These are phyloP conservation scores for Apiotrichum sp. DNA, from an alignment of 1,284 basidiomycete genomes.

Conservation along the genomic window DNA sequence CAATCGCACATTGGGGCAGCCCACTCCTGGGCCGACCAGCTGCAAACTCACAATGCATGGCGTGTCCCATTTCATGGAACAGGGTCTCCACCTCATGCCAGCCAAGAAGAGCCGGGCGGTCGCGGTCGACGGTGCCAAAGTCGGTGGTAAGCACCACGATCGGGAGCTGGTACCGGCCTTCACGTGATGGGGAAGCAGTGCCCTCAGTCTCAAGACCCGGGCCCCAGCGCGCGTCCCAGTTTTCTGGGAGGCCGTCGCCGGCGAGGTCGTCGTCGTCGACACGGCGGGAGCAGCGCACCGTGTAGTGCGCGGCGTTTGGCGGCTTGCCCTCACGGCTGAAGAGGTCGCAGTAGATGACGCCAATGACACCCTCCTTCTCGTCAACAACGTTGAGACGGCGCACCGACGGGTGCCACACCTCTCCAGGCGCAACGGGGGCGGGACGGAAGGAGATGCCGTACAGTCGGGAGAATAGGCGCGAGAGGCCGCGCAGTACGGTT, in stretches of 20 bases:
- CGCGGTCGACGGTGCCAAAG: conserved; percentile 61
- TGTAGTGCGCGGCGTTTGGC: conserved; percentile 91
- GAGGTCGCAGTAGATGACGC: conserved; percentile 91
- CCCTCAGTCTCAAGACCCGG: conserved; percentile 39
- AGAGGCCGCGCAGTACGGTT: conserved; percentile 78
- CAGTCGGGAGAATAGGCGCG: conserved; percentile 70
- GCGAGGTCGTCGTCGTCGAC: conserved; percentile 80
- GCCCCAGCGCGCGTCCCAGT: conserved; percentile 39
- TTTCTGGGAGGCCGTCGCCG: conserved; percentile 53
- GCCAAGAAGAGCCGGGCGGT: conserved; percentile 63
- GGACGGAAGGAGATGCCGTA: conserved; percentile 76
- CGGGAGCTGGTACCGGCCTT: conserved; percentile 77
- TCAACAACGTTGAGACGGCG: conserved; percentile 82
- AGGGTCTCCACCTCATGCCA: conserved; percentile 95
- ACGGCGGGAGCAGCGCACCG: conserved; percentile 86
- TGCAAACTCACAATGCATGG: conserved; percentile 82
- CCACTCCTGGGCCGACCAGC: too few relatives aligned
- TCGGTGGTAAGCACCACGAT: conserved; percentile 88
- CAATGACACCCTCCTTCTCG: conserved; percentile 75
- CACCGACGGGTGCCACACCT: conserved; percentile 83
- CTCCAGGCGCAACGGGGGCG: conserved; percentile 61
- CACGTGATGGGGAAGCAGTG: conserved; percentile 49
- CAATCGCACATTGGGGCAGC: too few relatives aligned
- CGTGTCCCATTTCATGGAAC: conserved; percentile 99
- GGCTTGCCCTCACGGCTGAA: conserved; percentile 81